Evolutionary conservation across 345 rosid species (phyloP).

Genomic region (Populus simonii): DNA sequence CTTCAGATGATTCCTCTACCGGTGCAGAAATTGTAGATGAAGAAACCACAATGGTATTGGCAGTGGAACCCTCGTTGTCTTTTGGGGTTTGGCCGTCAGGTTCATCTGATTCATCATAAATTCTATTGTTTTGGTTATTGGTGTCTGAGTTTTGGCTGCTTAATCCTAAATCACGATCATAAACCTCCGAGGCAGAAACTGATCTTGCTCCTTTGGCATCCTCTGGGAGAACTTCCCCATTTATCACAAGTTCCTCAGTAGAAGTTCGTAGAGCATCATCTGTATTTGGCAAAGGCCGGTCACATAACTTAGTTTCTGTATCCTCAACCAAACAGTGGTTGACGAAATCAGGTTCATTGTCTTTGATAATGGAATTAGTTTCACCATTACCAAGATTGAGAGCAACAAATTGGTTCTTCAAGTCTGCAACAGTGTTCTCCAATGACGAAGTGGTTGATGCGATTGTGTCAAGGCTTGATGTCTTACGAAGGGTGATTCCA

Average conservation of each 20-base stretch:
- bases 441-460: not conserved
- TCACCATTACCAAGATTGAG: slow-evolving; percentile 12
- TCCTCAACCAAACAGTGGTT: not conserved
- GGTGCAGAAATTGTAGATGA: slow-evolving; percentile 6
- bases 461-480: slow-evolving; percentile 11
- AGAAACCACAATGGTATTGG: slow-evolving; percentile 2
- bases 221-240: slow-evolving; percentile 9
- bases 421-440: slow-evolving; percentile 6
- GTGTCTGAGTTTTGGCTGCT: not conserved
- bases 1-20: slow-evolving; percentile 22
- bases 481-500: slow-evolving; percentile 9
- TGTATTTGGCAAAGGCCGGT: slow-evolving; percentile 15
- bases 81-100: slow-evolving; percentile 10
- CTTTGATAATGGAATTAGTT: slow-evolving; percentile 3
- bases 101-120: slow-evolving; percentile 27
- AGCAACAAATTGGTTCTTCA: slow-evolving; percentile 23
- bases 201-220: slow-evolving; percentile 4
- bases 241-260: slow-evolving; percentile 5
- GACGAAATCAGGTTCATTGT: slow-evolving; percentile 4
- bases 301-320: slow-evolving; percentile 4
- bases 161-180: slow-evolving; percentile 2
- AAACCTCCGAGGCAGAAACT: slow-evolving; percentile 15
- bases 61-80: not conserved
- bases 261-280: slow-evolving; percentile 8
- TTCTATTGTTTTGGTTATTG: slow-evolving; percentile 1